Evolutionary conservation across 345 rosid species (phyloP).

Genomic region (Lepidium sativum): DNA sequence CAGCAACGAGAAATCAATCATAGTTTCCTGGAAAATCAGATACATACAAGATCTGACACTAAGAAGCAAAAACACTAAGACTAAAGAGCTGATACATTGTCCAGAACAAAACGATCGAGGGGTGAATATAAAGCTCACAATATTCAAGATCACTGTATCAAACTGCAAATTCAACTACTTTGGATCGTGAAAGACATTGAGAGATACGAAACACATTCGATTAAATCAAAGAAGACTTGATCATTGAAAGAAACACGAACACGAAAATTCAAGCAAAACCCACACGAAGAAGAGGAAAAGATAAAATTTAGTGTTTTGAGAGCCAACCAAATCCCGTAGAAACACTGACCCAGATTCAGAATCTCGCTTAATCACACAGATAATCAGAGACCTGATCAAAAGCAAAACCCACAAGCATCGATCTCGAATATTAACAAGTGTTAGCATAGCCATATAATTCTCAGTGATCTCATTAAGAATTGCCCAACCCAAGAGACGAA

Average conservation of each 20-base stretch:
- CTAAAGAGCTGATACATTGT: conserved; percentile 15
- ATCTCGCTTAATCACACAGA: conserved; percentile 1
- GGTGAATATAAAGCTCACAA: neutral
- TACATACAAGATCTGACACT: conserved; percentile 14
- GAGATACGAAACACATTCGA: neutral
- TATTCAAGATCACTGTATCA: conserved; percentile 8
- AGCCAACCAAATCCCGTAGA: conserved; percentile 13
- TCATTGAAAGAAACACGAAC: conserved; percentile 21
- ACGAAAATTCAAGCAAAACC: conserved; percentile 18
- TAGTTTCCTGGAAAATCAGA: neutral
- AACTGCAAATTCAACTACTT: neutral
- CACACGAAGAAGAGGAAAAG: neutral
- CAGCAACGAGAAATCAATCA: conserved; percentile 1
- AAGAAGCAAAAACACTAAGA: too few relatives aligned
- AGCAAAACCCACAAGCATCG: conserved; percentile 20
- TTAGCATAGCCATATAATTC: conserved; percentile 13
- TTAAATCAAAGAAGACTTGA: conserved; percentile 9
- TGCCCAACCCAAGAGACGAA: conserved; percentile 23
- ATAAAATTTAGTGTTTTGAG: conserved; percentile 7
- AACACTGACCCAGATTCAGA: conserved; percentile 19
- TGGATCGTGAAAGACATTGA: neutral
- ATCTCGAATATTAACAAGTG: conserved; percentile 24
- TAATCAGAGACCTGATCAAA: conserved; percentile 20
- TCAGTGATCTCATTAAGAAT: conserved; percentile 32
- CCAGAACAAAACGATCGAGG: neutral